Evolutionary conservation across 305 asterid genomes (phyloP).

Genomic region (Caryopteris hybrid): DNA sequence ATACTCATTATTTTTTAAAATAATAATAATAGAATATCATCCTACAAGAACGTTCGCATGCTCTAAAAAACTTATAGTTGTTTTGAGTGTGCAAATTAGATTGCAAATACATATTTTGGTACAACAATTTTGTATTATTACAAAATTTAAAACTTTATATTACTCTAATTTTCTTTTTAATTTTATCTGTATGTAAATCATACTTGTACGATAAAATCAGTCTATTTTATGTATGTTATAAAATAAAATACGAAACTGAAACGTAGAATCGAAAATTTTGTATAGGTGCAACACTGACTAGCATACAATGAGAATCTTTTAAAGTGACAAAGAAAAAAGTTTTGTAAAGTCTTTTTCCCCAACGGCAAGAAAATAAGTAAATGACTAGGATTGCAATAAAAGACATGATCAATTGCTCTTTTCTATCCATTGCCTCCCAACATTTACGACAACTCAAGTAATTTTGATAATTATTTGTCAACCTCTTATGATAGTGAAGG

Average conservation of each 20-base stretch:
- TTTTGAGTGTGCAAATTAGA: not conserved
- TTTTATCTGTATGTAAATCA: too few relatives aligned
- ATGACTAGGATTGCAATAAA: constrained; percentile 29
- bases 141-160: too few relatives aligned
- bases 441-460: constrained; percentile 35
- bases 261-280: too few relatives aligned
- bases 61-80: not conserved
- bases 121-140: too few relatives aligned
- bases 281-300: too few relatives aligned
- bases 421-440: constrained; percentile 25
- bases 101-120: too few relatives aligned
- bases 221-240: too few relatives aligned
- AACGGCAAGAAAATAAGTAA: constrained; percentile 10
- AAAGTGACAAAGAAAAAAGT: not conserved
- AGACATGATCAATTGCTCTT: constrained; percentile 8
- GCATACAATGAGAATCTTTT: constrained; percentile 4
- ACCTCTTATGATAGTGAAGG: constrained; percentile 20
- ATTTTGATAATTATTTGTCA: constrained; percentile 28
- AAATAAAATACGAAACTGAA: too few relatives aligned
- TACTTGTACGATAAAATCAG: too few relatives aligned
- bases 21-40: not conserved
- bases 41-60: not conserved
- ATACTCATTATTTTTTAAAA: not conserved
- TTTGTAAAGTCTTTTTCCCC: not conserved
- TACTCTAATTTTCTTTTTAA: too few relatives aligned